These are phyloP conservation scores for Paecilomyces sp. DNA, from an alignment of 2,329 filamentous ascomycete species.

Conservation along the genomic window DNA sequence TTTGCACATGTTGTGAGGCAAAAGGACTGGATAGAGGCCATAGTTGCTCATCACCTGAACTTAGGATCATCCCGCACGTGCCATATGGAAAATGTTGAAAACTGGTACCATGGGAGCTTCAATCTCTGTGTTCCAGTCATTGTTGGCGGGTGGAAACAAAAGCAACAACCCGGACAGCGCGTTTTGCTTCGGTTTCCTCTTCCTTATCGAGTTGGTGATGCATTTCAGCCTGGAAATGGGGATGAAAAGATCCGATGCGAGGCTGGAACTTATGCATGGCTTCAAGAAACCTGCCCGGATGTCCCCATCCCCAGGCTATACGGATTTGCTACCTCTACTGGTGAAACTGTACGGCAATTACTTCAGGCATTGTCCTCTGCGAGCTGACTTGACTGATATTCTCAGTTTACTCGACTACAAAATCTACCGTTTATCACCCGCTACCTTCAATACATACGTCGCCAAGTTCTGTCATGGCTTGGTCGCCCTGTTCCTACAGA, in stretches of 20 bases:
- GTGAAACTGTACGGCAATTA: constrained; percentile 13
- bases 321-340: constrained; percentile 26
- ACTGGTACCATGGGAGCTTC: neutral
- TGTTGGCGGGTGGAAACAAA: neutral
- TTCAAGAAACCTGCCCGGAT: constrained; percentile 30
- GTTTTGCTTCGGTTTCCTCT: constrained; percentile 15
- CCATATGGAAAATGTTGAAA: neutral
- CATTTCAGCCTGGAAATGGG: constrained; percentile 28
- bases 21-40: neutral
- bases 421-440: neutral
- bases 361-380: neutral
- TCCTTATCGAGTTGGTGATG: constrained; percentile 30
- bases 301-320: constrained; percentile 29
- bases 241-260: constrained; percentile 39
- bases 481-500: neutral
- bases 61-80: neutral
- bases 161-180: neutral
- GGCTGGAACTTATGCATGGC: constrained; percentile 33
- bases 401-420: neutral
- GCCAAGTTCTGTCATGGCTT: neutral
- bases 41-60: neutral
- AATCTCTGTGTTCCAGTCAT: neutral
- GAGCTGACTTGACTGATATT: neutral
- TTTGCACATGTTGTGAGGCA: neutral
- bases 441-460: neutral